Percentiles rank a stretch among this genome's conserved stretches.
These are phyloP conservation scores for Eucalyptus grandis DNA, from an alignment of 345 rosid species.

Conservation along the genomic window DNA sequence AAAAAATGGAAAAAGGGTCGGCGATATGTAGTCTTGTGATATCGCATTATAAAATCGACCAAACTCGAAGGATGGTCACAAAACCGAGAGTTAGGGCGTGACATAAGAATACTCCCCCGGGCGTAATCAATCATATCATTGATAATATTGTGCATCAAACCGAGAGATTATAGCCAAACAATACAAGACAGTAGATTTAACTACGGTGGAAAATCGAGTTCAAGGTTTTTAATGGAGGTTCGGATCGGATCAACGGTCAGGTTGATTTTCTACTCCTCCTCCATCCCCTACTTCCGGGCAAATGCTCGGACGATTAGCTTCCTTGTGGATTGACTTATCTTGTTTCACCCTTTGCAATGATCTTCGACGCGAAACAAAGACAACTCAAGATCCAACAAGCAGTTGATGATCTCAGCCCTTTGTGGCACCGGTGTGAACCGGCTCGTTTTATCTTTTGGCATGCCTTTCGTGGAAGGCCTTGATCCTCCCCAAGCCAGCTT, in stretches of 20 bases:
- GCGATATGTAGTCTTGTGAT: no score
- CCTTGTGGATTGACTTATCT: background rate
- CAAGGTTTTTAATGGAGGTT: background rate
- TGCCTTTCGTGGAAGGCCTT: constrained; percentile 49
- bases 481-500: constrained; percentile 56
- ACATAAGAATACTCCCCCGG: no score
- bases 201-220: no score
- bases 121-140: no score
- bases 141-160: no score
- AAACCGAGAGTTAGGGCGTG: no score
- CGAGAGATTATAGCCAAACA: no score
- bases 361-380: background rate
- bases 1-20: no score
- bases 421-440: background rate
- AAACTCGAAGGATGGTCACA: no score
- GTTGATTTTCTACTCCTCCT: background rate
- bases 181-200: no score
- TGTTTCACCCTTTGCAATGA: background rate
- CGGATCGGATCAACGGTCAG: background rate
- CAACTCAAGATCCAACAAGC: background rate
- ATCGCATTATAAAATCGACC: no score
- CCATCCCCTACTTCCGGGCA: background rate
- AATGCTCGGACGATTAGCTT: background rate
- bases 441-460: constrained; percentile 19
- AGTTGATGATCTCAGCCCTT: background rate